Evolutionary conservation across 495 filamentous ascomycete genomes (phyloP).

Genomic region (Trichoderma erinaceum): DNA sequence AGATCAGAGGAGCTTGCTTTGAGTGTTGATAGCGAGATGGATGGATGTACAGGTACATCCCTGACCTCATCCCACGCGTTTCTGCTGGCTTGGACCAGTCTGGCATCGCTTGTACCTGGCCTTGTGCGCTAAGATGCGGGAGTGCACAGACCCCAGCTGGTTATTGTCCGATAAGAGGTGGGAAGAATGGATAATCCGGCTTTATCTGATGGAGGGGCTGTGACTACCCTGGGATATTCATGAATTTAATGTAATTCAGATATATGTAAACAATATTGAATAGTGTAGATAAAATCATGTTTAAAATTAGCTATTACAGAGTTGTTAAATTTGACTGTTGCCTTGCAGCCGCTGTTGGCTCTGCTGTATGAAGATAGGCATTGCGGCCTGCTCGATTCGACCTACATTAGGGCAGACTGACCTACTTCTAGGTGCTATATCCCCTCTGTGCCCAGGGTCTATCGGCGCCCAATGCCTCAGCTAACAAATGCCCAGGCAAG

Average conservation of each 20-base stretch:
- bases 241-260: too few relatives aligned
- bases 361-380: too few relatives aligned
- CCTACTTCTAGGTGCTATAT: too few relatives aligned
- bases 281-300: too few relatives aligned
- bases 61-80: slow-evolving; percentile 13
- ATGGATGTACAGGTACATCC: background rate
- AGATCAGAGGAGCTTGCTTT: background rate
- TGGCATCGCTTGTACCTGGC: slow-evolving; percentile 7
- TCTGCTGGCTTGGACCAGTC: slow-evolving; percentile 1
- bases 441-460: background rate
- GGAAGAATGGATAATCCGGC: background rate
- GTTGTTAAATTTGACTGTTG: too few relatives aligned
- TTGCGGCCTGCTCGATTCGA: too few relatives aligned
- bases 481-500: background rate
- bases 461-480: background rate
- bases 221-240: background rate
- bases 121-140: slow-evolving; percentile 12
- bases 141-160: background rate
- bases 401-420: too few relatives aligned
- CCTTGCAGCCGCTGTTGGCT: too few relatives aligned
- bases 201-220: background rate
- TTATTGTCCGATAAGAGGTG: slow-evolving; percentile 1
- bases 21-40: too few relatives aligned
- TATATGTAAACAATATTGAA: too few relatives aligned
- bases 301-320: too few relatives aligned